These are phyloP conservation scores for Hydnomerulius pinastri DNA, from an alignment of 768 basidiomycete genomes.

Conservation along the genomic window DNA sequence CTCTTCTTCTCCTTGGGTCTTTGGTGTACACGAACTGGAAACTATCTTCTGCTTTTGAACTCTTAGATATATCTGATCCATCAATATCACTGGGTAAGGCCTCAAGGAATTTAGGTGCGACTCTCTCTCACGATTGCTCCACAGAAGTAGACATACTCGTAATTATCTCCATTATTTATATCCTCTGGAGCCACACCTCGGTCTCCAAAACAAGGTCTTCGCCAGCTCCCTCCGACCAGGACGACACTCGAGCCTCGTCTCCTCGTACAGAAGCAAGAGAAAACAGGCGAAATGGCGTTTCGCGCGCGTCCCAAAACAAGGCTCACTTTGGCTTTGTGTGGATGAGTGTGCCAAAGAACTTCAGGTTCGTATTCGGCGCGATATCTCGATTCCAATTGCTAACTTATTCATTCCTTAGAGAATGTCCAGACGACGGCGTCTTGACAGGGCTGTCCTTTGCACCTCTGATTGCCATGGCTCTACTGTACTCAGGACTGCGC, in stretches of 20 bases:
- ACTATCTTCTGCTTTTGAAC: conserved; percentile 16
- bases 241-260: conserved; percentile 30
- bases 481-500: conserved; percentile 58
- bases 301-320: conserved; percentile 37
- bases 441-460: conserved; percentile 82
- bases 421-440: conserved; percentile 83
- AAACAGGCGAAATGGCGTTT: conserved; percentile 36
- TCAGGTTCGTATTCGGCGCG: conserved; percentile 51
- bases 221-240: conserved; percentile 16
- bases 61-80: conserved; percentile 28
- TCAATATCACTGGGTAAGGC: conserved; percentile 56
- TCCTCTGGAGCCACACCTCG: conserved; percentile 60
- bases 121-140: conserved; percentile 6
- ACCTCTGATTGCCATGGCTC: conserved; percentile 73
- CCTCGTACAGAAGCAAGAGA: conserved; percentile 55
- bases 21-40: conserved; percentile 56
- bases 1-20: conserved; percentile 62
- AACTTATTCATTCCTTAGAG: conserved; percentile 43
- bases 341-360: conserved; percentile 92
- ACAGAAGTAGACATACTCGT: conserved; percentile 62
- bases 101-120: neutral
- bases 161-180: conserved; percentile 57
- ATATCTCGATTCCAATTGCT: conserved; percentile 6
- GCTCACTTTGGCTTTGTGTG: conserved; percentile 72
- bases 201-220: conserved; percentile 31